A percentile compares a stretch with the other conserved stretches of the same genome.
These are phyloP conservation scores for Backusella australiensis DNA, from an alignment of 192 early-diverging fungal genomes.

Conservation along the genomic window DNA sequence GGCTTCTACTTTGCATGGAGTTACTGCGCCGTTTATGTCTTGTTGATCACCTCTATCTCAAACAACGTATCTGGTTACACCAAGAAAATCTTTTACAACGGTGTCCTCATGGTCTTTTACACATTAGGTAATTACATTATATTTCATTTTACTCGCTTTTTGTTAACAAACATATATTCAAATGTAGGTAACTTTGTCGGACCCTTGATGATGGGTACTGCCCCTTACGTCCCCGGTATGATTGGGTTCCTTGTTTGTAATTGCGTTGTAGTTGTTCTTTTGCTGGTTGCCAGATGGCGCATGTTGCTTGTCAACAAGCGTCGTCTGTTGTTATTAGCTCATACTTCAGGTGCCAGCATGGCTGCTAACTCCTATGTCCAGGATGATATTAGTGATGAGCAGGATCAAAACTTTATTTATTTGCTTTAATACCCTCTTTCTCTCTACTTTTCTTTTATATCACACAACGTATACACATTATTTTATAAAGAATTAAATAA, in stretches of 20 bases:
- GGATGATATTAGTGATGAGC: conserved; percentile 14
- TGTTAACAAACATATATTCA: not conserved
- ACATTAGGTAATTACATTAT: conserved; percentile 19
- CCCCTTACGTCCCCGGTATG: conserved; percentile 12
- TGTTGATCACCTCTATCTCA: conserved; percentile 12
- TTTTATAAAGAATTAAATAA: not conserved
- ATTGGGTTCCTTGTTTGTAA: conserved; percentile 22
- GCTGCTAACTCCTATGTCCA: not conserved
- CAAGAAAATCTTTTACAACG: conserved; percentile 25
- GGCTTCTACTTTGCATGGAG: conserved; percentile 9
- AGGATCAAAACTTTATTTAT: conserved; percentile 32
- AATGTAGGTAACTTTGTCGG: conserved; percentile 16
- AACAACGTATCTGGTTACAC: conserved; percentile 30
- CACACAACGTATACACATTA: not conserved
- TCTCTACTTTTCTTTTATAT: not conserved
- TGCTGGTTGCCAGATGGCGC: conserved; percentile 1
- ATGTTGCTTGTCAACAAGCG: conserved; percentile 17
- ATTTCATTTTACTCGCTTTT: not conserved
- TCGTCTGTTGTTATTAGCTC: conserved; percentile 1
- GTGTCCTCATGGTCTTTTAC: conserved; percentile 16
- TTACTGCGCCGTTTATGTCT: conserved; percentile 16
- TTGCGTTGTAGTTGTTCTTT: not conserved
- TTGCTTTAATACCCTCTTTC: conserved; percentile 13
- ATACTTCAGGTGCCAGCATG: conserved; percentile 3
- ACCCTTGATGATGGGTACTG: conserved; percentile 20